phyloP scores from a whole-genome alignment of 352 stramenopile species.

The Hyaloperonospora arabidopsidis region DNA sequence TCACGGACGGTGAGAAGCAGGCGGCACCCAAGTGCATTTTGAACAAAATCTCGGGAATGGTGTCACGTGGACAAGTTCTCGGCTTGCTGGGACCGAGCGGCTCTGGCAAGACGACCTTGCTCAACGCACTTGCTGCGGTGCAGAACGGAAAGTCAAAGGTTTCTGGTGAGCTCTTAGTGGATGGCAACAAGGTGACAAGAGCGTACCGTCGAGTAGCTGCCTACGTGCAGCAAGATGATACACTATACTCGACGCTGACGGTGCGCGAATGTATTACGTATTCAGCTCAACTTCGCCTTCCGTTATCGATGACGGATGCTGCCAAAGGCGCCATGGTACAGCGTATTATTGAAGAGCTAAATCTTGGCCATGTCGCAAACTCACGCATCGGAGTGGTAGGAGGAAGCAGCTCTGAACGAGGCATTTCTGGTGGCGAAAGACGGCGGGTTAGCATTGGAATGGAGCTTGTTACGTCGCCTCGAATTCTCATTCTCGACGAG shows the following conservation, averaged over 20 bases:
- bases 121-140: conserved; percentile 71
- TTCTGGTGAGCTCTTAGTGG: conserved; percentile 52
- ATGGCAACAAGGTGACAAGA: conserved; percentile 45
- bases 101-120: conserved; percentile 75
- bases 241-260: conserved; percentile 74
- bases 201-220: conserved; percentile 68
- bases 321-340: conserved; percentile 65
- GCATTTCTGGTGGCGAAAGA: conserved; percentile 89
- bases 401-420: conserved; percentile 42
- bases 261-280: conserved; percentile 81
- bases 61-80: conserved; percentile 52
- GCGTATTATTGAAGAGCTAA: conserved; percentile 63
- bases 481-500: conserved; percentile 87
- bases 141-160: conserved; percentile 55
- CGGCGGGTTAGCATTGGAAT: conserved; percentile 90
- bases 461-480: conserved; percentile 86
- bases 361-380: conserved; percentile 57
- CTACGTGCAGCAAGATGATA: conserved; percentile 85
- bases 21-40: conserved; percentile 38
- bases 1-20: conserved; percentile 16
- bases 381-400: conserved; percentile 43
- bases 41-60: conserved; percentile 50
- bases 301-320: conserved; percentile 34
- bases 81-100: conserved; percentile 68
- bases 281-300: conserved; percentile 69